phyloP scores from a whole-genome alignment of 495 filamentous ascomycete species.

The Penicillium parvum region DNA sequence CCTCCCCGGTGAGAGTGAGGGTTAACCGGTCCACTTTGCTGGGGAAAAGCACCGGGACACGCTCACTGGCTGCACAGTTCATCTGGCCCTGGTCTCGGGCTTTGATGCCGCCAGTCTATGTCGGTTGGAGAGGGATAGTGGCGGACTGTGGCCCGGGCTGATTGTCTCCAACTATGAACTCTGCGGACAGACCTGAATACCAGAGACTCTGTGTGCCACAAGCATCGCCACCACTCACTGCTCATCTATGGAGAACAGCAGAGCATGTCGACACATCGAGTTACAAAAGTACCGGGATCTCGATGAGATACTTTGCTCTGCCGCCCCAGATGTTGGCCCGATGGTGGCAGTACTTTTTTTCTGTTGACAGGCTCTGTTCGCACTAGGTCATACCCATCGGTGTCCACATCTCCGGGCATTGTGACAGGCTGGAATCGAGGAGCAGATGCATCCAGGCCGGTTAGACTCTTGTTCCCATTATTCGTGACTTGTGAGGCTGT shows the following conservation, averaged over 20 bases:
- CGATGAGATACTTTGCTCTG: neutral
- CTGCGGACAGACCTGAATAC: too few species aligned
- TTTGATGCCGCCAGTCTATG: too few species aligned
- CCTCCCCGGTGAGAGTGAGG: too few species aligned
- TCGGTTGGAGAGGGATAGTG: slow-evolving; percentile 15
- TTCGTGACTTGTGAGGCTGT: too few species aligned
- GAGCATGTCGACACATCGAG: neutral
- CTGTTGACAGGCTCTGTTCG: slow-evolving; percentile 1
- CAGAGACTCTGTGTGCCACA: too few species aligned
- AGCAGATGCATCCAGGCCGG: too few species aligned
- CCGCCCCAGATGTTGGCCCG: neutral
- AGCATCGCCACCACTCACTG: too few species aligned
- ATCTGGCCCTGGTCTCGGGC: slow-evolving; percentile 13
- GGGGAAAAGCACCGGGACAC: too few species aligned
- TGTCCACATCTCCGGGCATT: slow-evolving; percentile 2
- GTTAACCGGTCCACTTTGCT: too few species aligned
- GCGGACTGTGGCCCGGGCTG: neutral
- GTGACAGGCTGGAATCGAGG: too few species aligned
- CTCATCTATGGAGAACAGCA: too few species aligned
- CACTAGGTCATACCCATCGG: neutral
- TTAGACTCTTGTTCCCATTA: too few species aligned
- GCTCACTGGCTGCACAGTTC: neutral
- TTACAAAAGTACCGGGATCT: slow-evolving; percentile 1
- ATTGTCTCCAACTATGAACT: neutral
- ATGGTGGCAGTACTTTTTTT: neutral